phyloP scores from a whole-genome alignment of 2,329 filamentous ascomycete genomes.

The Coniosporium tulheliwenetii region DNA sequence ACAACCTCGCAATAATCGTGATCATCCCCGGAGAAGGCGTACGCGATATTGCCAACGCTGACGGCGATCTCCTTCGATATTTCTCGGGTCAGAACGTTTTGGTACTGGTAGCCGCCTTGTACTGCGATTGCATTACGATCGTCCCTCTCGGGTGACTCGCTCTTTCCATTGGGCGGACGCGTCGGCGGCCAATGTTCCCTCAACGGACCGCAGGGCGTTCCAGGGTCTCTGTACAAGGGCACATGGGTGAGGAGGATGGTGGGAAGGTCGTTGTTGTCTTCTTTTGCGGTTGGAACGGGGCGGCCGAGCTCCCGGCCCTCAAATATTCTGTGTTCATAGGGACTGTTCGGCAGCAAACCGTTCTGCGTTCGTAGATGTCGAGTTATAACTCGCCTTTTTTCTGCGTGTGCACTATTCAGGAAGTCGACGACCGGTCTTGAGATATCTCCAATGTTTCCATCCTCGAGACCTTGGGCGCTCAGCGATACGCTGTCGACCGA shows the following conservation, averaged over 20 bases:
- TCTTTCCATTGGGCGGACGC: slow-evolving; percentile 42
- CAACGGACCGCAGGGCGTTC: slow-evolving; percentile 73
- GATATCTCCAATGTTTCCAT: slow-evolving; percentile 40
- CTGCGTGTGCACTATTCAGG: slow-evolving; percentile 46
- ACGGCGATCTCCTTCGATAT: slow-evolving; percentile 64
- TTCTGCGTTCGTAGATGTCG: slow-evolving; percentile 52
- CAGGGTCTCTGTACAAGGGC: slow-evolving; percentile 66
- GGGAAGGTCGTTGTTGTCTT: slow-evolving; percentile 46
- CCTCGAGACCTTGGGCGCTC: slow-evolving; percentile 51
- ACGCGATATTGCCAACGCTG: slow-evolving; percentile 64
- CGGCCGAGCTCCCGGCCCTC: neutral
- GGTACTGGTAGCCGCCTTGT: slow-evolving; percentile 77
- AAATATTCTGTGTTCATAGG: slow-evolving; percentile 39
- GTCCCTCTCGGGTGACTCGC: slow-evolving; percentile 39
- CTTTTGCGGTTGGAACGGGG: slow-evolving; percentile 21
- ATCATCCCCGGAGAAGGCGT: slow-evolving; percentile 90
- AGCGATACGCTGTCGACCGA: slow-evolving; percentile 80
- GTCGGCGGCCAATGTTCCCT: slow-evolving; percentile 72
- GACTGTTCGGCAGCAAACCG: slow-evolving; percentile 40
- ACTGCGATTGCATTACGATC: slow-evolving; percentile 67
- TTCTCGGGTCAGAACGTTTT: slow-evolving; percentile 71
- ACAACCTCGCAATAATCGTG: slow-evolving; percentile 93
- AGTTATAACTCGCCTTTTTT: slow-evolving; percentile 52
- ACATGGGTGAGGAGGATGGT: slow-evolving; percentile 85
- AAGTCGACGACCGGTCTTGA: slow-evolving; percentile 68